A percentile compares a stretch with the other conserved stretches of the same genome.
These are phyloP conservation scores for Zasmidium angulare DNA, from an alignment of 2,329 filamentous ascomycete genomes.

Conservation along the genomic window DNA sequence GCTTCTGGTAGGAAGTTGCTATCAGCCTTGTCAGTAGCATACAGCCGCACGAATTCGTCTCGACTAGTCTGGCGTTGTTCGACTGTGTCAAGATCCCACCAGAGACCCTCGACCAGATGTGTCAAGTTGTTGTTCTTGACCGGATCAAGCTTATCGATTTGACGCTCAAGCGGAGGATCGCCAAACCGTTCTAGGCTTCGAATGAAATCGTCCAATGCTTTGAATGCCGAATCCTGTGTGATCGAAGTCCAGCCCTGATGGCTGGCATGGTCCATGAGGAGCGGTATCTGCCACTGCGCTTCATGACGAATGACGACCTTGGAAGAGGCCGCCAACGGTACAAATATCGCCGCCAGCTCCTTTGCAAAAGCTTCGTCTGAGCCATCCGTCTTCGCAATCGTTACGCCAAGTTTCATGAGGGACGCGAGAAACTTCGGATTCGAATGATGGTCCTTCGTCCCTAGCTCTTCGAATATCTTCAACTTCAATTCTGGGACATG, in stretches of 20 bases:
- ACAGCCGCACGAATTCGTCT: constrained; percentile 43
- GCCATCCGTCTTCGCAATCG: constrained; percentile 40
- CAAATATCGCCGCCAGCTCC: constrained; percentile 42
- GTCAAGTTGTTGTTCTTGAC: constrained; percentile 44
- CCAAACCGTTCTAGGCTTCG: constrained; percentile 45
- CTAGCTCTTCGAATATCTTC: constrained; percentile 38
- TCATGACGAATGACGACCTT: constrained; percentile 56
- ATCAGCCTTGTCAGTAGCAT: constrained; percentile 26
- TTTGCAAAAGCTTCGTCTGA: constrained; percentile 39
- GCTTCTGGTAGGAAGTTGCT: constrained; percentile 20
- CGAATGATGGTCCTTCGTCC: constrained; percentile 44
- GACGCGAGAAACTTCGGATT: constrained; percentile 50
- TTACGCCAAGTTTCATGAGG: constrained; percentile 48
- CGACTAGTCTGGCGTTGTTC: constrained; percentile 38
- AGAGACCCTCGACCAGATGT: constrained; percentile 48
- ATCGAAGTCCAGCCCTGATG: constrained; percentile 38
- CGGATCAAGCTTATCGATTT: constrained; percentile 44
- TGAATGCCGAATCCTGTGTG: constrained; percentile 41
- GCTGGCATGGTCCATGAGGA: constrained; percentile 43
- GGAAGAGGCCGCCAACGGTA: constrained; percentile 46
- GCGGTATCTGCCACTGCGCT: constrained; percentile 50
- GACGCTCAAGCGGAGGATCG: constrained; percentile 37
- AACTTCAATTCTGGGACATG: constrained; percentile 34
- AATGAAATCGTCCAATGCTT: constrained; percentile 45
- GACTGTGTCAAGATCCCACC: constrained; percentile 44